Evolutionary conservation across 495 filamentous ascomycete species (phyloP).

Genomic region (Jackrogersella minutella): DNA sequence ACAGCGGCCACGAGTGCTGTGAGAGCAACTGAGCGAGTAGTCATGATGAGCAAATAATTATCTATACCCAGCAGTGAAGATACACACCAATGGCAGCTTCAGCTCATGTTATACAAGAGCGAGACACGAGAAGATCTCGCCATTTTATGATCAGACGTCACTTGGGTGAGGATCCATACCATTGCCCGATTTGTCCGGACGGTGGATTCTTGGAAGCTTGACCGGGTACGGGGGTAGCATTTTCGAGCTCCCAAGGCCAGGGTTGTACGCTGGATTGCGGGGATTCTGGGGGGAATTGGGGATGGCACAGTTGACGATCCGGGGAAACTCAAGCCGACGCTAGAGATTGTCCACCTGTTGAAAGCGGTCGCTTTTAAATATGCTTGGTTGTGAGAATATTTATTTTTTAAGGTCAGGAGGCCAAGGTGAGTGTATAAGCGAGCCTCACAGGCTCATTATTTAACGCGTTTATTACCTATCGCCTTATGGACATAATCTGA

Average conservation of each 20-base stretch:
- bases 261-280: slow-evolving; percentile 8
- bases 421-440: too few relatives aligned
- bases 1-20: slow-evolving; percentile 21
- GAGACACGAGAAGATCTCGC: neutral
- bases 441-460: neutral
- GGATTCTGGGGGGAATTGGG: slow-evolving; percentile 26
- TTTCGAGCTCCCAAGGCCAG: slow-evolving; percentile 12
- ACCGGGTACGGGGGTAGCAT: slow-evolving; percentile 38
- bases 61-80: neutral
- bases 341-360: slow-evolving; percentile 37
- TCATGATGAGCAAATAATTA: slow-evolving; percentile 8
- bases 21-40: slow-evolving; percentile 19
- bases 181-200: slow-evolving; percentile 10
- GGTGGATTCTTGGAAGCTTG: slow-evolving; percentile 3
- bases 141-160: slow-evolving; percentile 29
- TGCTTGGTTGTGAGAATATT: neutral
- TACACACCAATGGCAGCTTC: neutral
- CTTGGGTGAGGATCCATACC: neutral
- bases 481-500: too few relatives aligned
- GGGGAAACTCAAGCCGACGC: slow-evolving; percentile 40
- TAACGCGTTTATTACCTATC: neutral
- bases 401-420: too few relatives aligned
- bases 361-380: neutral
- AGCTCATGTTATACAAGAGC: neutral
- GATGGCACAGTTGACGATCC: slow-evolving; percentile 34